Conservation (phyloP, 129 eudicot species). For the Flaveria bidentis region DNA sequence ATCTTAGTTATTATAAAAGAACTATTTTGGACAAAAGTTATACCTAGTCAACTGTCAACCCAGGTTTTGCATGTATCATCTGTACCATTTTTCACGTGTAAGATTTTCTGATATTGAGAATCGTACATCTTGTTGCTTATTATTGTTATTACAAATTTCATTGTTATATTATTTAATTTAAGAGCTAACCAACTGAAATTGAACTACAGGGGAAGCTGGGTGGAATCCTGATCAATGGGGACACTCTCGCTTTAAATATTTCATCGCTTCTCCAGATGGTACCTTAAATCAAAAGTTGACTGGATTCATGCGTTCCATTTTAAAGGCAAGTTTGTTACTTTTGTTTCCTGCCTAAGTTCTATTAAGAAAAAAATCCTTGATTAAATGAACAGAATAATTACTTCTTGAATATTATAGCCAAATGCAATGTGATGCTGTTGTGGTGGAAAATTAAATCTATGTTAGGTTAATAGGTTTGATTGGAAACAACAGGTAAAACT, state of each 20-base stretch:
- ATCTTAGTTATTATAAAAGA: neutral
- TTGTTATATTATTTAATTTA: neutral
- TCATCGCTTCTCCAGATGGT: conserved; percentile 62
- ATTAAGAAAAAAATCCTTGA: neutral
- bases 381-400: neutral
- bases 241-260: conserved; percentile 69
- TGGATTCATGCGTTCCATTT: conserved; percentile 78
- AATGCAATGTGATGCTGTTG: neutral
- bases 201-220: conserved; percentile 82
- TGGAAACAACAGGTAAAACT: neutral
- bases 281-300: conserved; percentile 73
- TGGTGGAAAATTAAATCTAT: neutral
- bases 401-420: conserved; percentile 1
- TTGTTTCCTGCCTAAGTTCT: neutral
- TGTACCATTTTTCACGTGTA: neutral
- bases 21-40: neutral
- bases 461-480: neutral
- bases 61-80: neutral
- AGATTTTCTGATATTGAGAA: neutral
- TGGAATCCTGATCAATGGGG: conserved; percentile 98
- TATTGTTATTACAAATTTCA: neutral
- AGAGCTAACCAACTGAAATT: conserved; percentile 13
- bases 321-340: conserved; percentile 58
- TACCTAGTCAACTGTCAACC: neutral
- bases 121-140: conserved; percentile 1